A percentile compares a stretch with the other conserved stretches of the same genome.
Conservation (phyloP, 345 rosid genomes). For the Populus davidiana region DNA sequence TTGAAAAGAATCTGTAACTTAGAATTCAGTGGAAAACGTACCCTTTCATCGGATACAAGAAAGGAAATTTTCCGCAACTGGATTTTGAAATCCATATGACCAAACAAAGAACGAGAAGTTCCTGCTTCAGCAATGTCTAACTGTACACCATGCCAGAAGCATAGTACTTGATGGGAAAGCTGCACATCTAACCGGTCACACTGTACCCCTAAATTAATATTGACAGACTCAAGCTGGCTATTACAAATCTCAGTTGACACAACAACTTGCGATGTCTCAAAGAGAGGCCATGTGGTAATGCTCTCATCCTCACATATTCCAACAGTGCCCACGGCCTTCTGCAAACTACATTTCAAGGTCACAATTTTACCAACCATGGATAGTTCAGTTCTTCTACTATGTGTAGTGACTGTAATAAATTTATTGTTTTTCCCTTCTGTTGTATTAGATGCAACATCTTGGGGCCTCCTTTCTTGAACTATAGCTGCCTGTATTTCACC, state of each 20-base stretch:
- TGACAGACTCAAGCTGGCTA: slow-evolving; percentile 32
- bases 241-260: slow-evolving; percentile 43
- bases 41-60: slow-evolving; percentile 87
- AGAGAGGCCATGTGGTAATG: slow-evolving; percentile 56
- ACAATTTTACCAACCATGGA: slow-evolving; percentile 36
- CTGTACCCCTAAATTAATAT: slow-evolving; percentile 36
- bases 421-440: slow-evolving; percentile 43
- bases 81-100: slow-evolving; percentile 39
- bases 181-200: slow-evolving; percentile 57
- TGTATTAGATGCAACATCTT: slow-evolving; percentile 23
- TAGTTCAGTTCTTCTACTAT: slow-evolving; percentile 45
- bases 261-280: slow-evolving; percentile 50
- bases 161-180: slow-evolving; percentile 65
- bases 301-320: slow-evolving; percentile 34
- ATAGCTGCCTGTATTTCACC: slow-evolving; percentile 33
- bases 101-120: slow-evolving; percentile 47
- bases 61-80: slow-evolving; percentile 60
- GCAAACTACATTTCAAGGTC: slow-evolving; percentile 50
- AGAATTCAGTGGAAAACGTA: slow-evolving; percentile 27
- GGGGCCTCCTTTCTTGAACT: slow-evolving; percentile 23
- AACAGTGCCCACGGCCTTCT: slow-evolving; percentile 44
- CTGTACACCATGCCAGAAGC: slow-evolving; percentile 58
- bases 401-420: slow-evolving; percentile 41
- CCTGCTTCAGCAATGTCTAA: slow-evolving; percentile 47
- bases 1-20: neutral